A percentile compares a stretch with the other conserved stretches of the same genome.
These are phyloP conservation scores for Fusarium equiseti DNA, from an alignment of 2,329 filamentous ascomycete genomes.

Conservation along the genomic window DNA sequence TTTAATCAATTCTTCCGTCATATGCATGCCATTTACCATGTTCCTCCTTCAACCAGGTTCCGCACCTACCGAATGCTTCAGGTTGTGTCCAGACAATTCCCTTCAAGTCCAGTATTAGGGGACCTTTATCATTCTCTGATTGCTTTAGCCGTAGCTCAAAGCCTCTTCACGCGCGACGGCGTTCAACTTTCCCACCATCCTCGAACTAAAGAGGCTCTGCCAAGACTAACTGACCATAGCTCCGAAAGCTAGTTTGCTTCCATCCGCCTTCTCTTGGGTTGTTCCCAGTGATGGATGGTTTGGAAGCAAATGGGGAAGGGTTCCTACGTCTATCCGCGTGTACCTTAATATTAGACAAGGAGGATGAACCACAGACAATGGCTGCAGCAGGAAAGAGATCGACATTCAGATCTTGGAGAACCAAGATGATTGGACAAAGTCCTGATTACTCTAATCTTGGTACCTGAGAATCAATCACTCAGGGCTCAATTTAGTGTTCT, in stretches of 20 bases:
- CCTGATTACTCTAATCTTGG: constrained; percentile 8
- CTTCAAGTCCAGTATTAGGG: background rate
- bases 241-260: constrained; percentile 6
- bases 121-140: background rate
- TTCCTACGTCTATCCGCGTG: background rate
- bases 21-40: background rate
- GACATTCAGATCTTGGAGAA: constrained; percentile 34
- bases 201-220: background rate
- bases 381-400: constrained; percentile 29
- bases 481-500: background rate
- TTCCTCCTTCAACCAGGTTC: background rate
- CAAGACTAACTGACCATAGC: constrained; percentile 1
- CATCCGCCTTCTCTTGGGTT: constrained; percentile 8
- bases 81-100: constrained; percentile 11
- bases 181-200: background rate
- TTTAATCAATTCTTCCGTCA: constrained; percentile 4
- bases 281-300: background rate
- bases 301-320: background rate
- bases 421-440: constrained; percentile 19
- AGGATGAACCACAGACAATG: background rate
- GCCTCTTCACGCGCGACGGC: constrained; percentile 2
- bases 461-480: constrained; percentile 9
- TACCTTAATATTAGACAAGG: constrained; percentile 9
- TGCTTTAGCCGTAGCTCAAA: background rate
- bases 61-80: constrained; percentile 18